phyloP scores from a whole-genome alignment of 176 grass and related monocot genomes.

The Oryza meridionalis region DNA sequence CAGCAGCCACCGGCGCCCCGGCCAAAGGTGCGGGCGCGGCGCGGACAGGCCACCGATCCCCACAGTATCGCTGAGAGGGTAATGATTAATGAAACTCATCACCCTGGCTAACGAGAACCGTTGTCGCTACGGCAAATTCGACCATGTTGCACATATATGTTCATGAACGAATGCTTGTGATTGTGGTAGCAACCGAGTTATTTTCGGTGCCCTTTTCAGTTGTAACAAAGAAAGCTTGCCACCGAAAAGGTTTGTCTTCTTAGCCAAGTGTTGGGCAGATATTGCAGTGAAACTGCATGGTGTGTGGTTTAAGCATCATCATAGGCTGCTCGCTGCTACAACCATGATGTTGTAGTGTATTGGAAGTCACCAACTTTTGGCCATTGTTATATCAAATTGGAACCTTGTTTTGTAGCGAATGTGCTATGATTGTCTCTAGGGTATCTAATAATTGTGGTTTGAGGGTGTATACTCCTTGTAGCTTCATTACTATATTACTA shows the following conservation, averaged over 20 bases:
- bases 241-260: conserved; percentile 29
- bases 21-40: conserved; percentile 80
- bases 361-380: conserved; percentile 48
- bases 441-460: conserved; percentile 34
- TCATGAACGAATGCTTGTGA: not conserved
- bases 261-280: conserved; percentile 33
- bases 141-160: not conserved
- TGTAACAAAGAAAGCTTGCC: not conserved
- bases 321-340: conserved; percentile 20
- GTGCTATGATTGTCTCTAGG: conserved; percentile 26
- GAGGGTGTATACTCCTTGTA: conserved; percentile 17
- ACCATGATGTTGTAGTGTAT: conserved; percentile 52
- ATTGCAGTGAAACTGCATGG: conserved; percentile 31
- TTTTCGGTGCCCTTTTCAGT: not conserved
- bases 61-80: conserved; percentile 92
- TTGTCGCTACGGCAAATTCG: not conserved
- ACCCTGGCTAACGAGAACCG: not conserved
- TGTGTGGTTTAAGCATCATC: conserved; percentile 43
- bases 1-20: conserved; percentile 69
- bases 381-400: conserved; percentile 29
- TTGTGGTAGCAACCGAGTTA: not conserved
- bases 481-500: conserved; percentile 17
- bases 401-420: conserved; percentile 44
- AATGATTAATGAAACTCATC: conserved; percentile 13
- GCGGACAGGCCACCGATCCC: conserved; percentile 86